Base-by-base conservation (phyloP, 495 filamentous ascomycete species). In the Copromyces sp. region DNA sequence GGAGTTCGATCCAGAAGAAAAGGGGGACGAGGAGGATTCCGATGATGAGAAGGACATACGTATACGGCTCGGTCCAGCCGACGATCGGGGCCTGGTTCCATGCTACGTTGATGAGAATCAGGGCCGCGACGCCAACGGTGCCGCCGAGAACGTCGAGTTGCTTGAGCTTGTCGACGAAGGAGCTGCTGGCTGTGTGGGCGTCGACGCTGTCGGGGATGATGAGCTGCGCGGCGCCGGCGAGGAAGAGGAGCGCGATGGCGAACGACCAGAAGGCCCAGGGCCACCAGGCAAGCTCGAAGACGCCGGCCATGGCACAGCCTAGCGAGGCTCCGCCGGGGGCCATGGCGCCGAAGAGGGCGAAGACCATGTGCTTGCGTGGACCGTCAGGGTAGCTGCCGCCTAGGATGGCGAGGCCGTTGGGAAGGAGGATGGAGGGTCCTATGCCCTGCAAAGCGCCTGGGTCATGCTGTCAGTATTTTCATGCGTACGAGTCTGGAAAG, bases 201-300 rank as follows among this genome's bases (percentile, higher is more conserved):
- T 82, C 4, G 83, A 77, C 7, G 89, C 53, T 35, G 53, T 35
- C 24, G 7, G 53, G 89, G 44, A 90, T 68, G 7, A 45, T 68
- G 6, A 72, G 82, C 12, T 83, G 78, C 7, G 83, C 75, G 40
- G 81, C 79, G 3, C 81, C 85, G 3, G 85, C 68, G 20, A 84
- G 71, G 4, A 85, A 79, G 39, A 83, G 77, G 5, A 83, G 83
- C 24, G 83, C 80, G 65, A 91, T 84, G 4, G 82, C 83, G 70
- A 88, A 82, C 4, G 81, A 79, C 87, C 86, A 92, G 75, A 86
- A 92, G 0, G 86, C 81, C 91, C 91, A 93, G 2, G 86, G 88
- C 91, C 90, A 93, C 85, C 86, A 89, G 3, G 81, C 83, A 39
- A 87, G 79, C 7, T 87, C 82, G 5, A 90, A 87, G 4, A 91